Evolutionary conservation across 306 rosid genomes (phyloP), one percentile per base, ranked within the genome.

Genomic region (Canavalia ensiformis): DNA sequence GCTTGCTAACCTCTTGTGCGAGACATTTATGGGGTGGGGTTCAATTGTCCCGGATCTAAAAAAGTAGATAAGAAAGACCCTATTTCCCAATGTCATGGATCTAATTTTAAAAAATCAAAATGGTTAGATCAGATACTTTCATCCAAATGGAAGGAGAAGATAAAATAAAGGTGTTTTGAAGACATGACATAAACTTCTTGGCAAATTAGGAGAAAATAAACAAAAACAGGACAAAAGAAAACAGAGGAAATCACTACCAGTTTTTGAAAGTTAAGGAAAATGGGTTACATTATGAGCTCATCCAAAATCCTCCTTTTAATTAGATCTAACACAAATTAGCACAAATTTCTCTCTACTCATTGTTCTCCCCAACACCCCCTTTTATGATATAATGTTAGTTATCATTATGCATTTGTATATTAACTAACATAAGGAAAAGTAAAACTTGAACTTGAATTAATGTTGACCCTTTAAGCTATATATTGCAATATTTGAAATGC

Each of bases 241-340:
- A 39, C 66, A 73, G 68, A 57, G 44, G 34, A 64, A 62, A 33
- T 18, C 9, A 29, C 44, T 56, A 7, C 7, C 47, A 30, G 7
- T 34, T 42, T 76, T 28, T 49, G 0, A 0, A 25, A 66, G 46
- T 46, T 39, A 2, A 10, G 25, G 68, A 11, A 68, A 59, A 44
- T 37, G 63, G 33, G 25, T 45, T 18, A 33, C 68, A n/a, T 63
- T 42, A 10, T 65, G 60, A 29, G 3, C 8, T 12, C 73, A 54
- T 33, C 50, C 41, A 64, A 72, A 54, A 72, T 39, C 52, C 25
- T n/a, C 6, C 18, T 64, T 29, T 13, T 18, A 41, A 55, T 52
- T 72, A 77, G 76, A 83, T 83, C 70, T 45, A 11, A 2, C 42
- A 12, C 42, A 52, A 50, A 42, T 12, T 41, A 49, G 10, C 51